Evolutionary conservation across 257 asterid species (phyloP), one percentile per base, ranked within the genome.

Genomic region (Fraxinus anomala): DNA sequence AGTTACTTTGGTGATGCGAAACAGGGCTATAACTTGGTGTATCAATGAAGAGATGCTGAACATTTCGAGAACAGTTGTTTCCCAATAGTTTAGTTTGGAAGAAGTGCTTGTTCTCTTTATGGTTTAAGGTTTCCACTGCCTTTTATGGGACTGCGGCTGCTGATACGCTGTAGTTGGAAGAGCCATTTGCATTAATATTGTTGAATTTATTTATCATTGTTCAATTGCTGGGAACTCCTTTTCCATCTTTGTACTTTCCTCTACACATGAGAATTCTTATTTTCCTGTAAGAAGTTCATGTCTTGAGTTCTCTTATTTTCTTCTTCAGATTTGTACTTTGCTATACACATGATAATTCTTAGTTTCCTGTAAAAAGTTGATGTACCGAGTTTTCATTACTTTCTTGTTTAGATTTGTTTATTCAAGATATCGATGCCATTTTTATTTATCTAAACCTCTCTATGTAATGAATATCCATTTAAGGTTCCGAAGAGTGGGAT

Each of bases 111-210:
- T 61, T 61, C 68, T 61, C 68, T 61, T 61, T 61, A 6, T 56
- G 28, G 66, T n/a, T 56, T 56, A 56, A 56, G 66, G 66, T 56
- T 56, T 56, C 66, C 28, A 56, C 66, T 56, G 26, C 66, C 66
- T 56, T 56, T 21, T n/a, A 61, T 23, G 16, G 67, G 68, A 23
- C 51, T 44, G 51, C 68, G 3, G 2, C 68, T 61, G 34, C 68
- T 10, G 33, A 23, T 51, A 51, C 24, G 14, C 68, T 61, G 33
- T 23, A 21, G 4, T 61, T 61, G 33, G 68, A 10, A 61, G 33
- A 23, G 68, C 33, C 16, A 61, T 61, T 23, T 61, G 33, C 68
- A 61, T 21, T 61, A 24, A 21, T 9, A 23, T 61, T 21, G 30
- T 6, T 61, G 17, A 21, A 21, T 61, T 24, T 61, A 23, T 61